Evolutionary conservation across 78 protist species (phyloP), one percentile per base, ranked within the genome.

Genomic region (Protostelium mycophagum): DNA sequence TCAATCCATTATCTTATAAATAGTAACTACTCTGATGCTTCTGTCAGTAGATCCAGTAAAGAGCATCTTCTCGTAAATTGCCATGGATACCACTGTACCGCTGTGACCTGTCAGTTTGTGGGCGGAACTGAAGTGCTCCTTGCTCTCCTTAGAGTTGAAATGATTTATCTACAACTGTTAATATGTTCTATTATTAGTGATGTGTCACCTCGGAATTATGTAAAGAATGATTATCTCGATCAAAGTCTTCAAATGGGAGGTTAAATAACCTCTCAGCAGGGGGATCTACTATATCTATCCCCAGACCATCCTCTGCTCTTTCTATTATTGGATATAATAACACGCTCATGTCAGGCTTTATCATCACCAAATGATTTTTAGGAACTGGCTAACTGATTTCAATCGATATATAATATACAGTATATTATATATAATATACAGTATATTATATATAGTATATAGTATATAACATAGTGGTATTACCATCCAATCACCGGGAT

Each of bases 271-370:
- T n/a, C n/a, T n/a, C n/a, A n/a, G n/a, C n/a, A n/a, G n/a, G n/a
- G n/a, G n/a, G n/a, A n/a, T n/a, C n/a, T n/a, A n/a, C n/a, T n/a
- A n/a, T n/a, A n/a, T n/a, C n/a, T n/a, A n/a, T n/a, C n/a, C n/a
- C n/a, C n/a, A n/a, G n/a, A n/a, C n/a, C n/a, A n/a, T n/a, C n/a
- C n/a, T n/a, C n/a, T n/a, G n/a, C n/a, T n/a, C n/a, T 25, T 25
- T 51, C 73, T 84, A 28, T 28, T 16, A 88, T 88, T 28, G 91
- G 91, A 28, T 29, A 10, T 36, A 25, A 34, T 38, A 83, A 35
- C 35, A 89, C 87, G 23, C 31, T 28, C n/a, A 84, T 73, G 36
- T 89, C 87, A 10, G 35, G 23, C 29, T 83, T 89, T 86, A 89
- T 84, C 51, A 89, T 63, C 25, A 89, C 28, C 5, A 84, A 1